Percentiles rank a stretch among this genome's conserved stretches.
Conservation (phyloP, 768 basidiomycete species). For the Leccinum variicolor region DNA sequence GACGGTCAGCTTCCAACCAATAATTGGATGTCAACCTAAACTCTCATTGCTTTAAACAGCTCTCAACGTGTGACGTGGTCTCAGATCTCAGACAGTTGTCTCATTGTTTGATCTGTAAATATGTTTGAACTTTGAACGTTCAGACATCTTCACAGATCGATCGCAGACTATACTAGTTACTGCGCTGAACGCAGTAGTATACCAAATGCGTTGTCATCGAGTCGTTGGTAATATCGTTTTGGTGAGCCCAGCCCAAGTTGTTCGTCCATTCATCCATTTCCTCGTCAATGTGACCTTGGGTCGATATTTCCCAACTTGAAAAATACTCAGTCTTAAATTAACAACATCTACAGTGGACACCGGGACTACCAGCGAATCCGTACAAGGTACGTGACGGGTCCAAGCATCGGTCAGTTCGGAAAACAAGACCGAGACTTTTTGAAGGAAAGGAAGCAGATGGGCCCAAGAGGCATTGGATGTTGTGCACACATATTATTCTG, state of each 20-base stretch:
- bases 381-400: background rate
- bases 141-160: too few relatives aligned
- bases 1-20: background rate
- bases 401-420: constrained; percentile 22
- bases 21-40: background rate
- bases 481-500: constrained; percentile 79
- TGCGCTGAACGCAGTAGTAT: too few relatives aligned
- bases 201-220: too few relatives aligned
- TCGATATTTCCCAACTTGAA: too few relatives aligned
- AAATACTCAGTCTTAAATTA: too few relatives aligned
- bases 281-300: too few relatives aligned
- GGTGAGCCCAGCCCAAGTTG: too few relatives aligned
- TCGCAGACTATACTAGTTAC: too few relatives aligned
- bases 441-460: constrained; percentile 62
- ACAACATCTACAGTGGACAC: background rate
- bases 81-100: background rate
- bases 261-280: too few relatives aligned
- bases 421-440: constrained; percentile 70
- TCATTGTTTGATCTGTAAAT: background rate
- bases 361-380: background rate
- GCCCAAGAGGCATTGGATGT: constrained; percentile 50
- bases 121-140: too few relatives aligned
- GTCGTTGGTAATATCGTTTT: too few relatives aligned
- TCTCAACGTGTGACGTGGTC: background rate
- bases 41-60: background rate